These are phyloP conservation scores for Trebouxiophyceae sp. DNA, from an alignment of 163 green algal genomes.

Conservation along the genomic window DNA sequence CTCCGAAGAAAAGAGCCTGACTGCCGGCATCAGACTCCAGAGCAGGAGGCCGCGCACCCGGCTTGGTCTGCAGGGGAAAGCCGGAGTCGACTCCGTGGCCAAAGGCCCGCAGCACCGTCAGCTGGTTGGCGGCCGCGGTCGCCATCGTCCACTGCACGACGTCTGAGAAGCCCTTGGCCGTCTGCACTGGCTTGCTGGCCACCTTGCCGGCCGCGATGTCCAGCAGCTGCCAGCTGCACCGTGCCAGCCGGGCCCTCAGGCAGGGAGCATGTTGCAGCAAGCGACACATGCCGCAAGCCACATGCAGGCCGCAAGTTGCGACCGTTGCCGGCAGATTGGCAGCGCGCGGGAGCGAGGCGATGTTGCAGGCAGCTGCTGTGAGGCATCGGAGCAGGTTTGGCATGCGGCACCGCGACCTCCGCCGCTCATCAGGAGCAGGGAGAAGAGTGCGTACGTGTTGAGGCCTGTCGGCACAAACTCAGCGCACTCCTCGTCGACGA, in stretches of 20 bases:
- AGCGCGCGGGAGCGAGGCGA: not conserved
- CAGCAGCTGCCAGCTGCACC: constrained; percentile 17
- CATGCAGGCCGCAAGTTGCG: not conserved
- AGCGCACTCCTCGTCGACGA: constrained; percentile 18
- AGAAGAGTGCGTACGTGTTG: constrained; percentile 11
- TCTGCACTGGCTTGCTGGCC: constrained; percentile 10
- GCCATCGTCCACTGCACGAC: constrained; percentile 18
- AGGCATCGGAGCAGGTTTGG: not conserved
- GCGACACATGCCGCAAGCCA: not conserved
- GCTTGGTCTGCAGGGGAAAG: constrained; percentile 15
- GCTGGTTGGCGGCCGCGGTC: constrained; percentile 15
- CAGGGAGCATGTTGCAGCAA: not conserved
- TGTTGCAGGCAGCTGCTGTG: not conserved
- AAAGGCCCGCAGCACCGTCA: constrained; percentile 20
- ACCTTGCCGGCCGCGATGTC: constrained; percentile 16
- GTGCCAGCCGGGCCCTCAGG: not conserved
- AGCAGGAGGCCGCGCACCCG: constrained; percentile 6
- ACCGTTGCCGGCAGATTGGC: not conserved
- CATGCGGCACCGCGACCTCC: not conserved
- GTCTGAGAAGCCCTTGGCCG: constrained; percentile 8
- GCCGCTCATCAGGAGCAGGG: not conserved
- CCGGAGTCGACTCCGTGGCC: constrained; percentile 12
- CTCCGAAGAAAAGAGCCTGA: too few species aligned
- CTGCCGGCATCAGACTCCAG: not conserved
- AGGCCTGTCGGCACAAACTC: constrained; percentile 13